Percentiles rank a stretch among this genome's conserved stretches.
Evolutionary conservation across 2,329 filamentous ascomycete species (phyloP).

Genomic region (Botrytis sinoallii): DNA sequence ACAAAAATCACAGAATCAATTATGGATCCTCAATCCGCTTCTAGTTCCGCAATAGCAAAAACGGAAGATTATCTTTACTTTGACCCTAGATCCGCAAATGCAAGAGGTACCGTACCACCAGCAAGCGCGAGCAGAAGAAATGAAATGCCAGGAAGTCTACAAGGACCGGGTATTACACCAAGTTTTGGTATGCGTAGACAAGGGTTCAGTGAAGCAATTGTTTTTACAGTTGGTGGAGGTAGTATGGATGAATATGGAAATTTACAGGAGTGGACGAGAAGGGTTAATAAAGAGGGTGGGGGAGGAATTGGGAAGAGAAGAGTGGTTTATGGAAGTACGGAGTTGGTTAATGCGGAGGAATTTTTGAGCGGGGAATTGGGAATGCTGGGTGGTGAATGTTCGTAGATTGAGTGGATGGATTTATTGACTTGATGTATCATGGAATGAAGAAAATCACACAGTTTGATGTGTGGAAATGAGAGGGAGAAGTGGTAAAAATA

Average conservation of each 20-base stretch:
- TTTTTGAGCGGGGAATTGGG: slow-evolving; percentile 64
- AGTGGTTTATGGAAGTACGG: slow-evolving; percentile 93
- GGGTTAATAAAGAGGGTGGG: slow-evolving; percentile 52
- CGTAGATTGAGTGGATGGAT: not conserved
- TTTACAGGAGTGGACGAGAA: slow-evolving; percentile 88
- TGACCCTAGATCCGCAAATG: slow-evolving; percentile 89
- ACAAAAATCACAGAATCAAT: slow-evolving; percentile 98
- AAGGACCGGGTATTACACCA: slow-evolving; percentile 64
- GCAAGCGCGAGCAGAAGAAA: slow-evolving; percentile 57
- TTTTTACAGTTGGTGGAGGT: slow-evolving; percentile 93
- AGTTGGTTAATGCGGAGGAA: slow-evolving; percentile 66
- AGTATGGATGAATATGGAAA: slow-evolving; percentile 99
- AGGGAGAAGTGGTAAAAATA: not conserved
- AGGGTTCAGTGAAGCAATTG: slow-evolving; percentile 83
- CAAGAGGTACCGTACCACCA: slow-evolving; percentile 85
- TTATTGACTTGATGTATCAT: not conserved
- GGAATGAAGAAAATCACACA: not conserved
- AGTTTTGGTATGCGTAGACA: slow-evolving; percentile 89
- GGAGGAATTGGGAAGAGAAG: slow-evolving; percentile 66
- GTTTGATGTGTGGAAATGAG: not conserved
- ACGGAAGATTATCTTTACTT: slow-evolving; percentile 98
- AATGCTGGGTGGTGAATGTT: slow-evolving; percentile 54
- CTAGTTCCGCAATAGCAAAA: slow-evolving; percentile 88
- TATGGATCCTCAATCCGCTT: slow-evolving; percentile 91
- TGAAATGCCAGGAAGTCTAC: slow-evolving; percentile 46